Evolutionary conservation across 805 yeast species (phyloP), one percentile per base, ranked within the genome.

Genomic region (Candida maris): DNA sequence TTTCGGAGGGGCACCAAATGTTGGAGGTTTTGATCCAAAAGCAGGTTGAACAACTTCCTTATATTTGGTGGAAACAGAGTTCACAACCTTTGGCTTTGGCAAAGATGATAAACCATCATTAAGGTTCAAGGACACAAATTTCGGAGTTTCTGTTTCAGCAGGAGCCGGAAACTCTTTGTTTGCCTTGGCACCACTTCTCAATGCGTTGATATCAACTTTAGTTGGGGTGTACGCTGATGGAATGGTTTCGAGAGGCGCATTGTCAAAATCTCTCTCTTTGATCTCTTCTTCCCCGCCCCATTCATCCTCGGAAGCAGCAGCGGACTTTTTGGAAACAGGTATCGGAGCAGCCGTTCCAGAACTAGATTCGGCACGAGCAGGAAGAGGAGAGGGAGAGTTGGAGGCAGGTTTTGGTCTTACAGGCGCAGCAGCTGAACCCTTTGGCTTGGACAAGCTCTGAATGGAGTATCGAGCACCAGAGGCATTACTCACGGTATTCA

Each of bases 401-500:
- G 47, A 19, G 16, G 45, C 46, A 38, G 45, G 63, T 60, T 45
- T 62, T 50, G 39, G 52, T 18, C 38, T 41, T 38, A 47, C 56
- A 25, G 28, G 7, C 24, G 49, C 19, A 13, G 50, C 32, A 8
- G 49, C 19, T n/a, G 48, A 32, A 13, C 47, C 39, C 10, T 32
- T 22, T 12, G 39, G 38, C 15, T 43, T 45, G 6, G 55, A 28
- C 30, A 62, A 39, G 24, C 54, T 42, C 52, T 78, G 85, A 37
- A 77, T 75, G 4, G 93, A 81, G 65, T 93, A 93, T 56, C 95
- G 80, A 13, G 98, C 96, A 52, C 98, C 98, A 2, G 97, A 85
- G 22, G 97, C 96, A 48, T 86, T 83, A 46, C 85, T 79, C 32
- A 93, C 79, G 46, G 86, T 80, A 29, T 77, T 70, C 48, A 87